These are phyloP conservation scores for Diaporthe eres DNA, from an alignment of 2,329 filamentous ascomycete genomes.

Conservation along the genomic window DNA sequence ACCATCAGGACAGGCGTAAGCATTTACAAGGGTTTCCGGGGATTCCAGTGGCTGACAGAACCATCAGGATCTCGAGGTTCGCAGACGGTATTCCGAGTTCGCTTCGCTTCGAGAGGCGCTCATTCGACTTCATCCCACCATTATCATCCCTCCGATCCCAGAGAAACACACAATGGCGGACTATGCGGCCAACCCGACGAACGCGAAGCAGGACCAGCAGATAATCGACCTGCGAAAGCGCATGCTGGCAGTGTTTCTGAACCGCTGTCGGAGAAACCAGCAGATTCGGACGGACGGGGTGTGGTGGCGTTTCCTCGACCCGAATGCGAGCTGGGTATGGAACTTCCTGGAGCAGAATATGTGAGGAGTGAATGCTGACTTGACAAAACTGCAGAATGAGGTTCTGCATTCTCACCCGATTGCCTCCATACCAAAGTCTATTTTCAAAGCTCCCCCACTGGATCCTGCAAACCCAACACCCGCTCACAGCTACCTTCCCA, in stretches of 20 bases:
- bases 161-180: slow-evolving; percentile 99
- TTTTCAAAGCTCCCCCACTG: slow-evolving; percentile 94
- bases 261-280: slow-evolving; percentile 93
- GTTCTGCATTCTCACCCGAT: slow-evolving; percentile 94
- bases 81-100: slow-evolving; percentile 96
- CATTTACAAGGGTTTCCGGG: not conserved
- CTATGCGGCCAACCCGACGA: slow-evolving; percentile 97
- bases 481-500: slow-evolving; percentile 88
- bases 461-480: slow-evolving; percentile 92
- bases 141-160: slow-evolving; percentile 96
- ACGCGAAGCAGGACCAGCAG: slow-evolving; percentile 95
- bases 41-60: slow-evolving; percentile 22
- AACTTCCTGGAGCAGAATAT: not conserved
- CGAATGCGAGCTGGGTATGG: slow-evolving; percentile 96
- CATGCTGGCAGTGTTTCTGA: slow-evolving; percentile 96
- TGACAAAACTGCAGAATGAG: slow-evolving; percentile 76
- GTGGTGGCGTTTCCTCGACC: slow-evolving; percentile 97
- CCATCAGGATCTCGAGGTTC: slow-evolving; percentile 89
- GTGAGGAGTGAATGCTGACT: slow-evolving; percentile 43
- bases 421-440: slow-evolving; percentile 91
- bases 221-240: slow-evolving; percentile 98
- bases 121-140: slow-evolving; percentile 91
- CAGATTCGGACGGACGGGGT: slow-evolving; percentile 93
- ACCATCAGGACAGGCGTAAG: slow-evolving; percentile 94
- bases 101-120: slow-evolving; percentile 90